phyloP scores from a whole-genome alignment of 2,329 filamentous ascomycete genomes.

The Ilyonectria destructans region DNA sequence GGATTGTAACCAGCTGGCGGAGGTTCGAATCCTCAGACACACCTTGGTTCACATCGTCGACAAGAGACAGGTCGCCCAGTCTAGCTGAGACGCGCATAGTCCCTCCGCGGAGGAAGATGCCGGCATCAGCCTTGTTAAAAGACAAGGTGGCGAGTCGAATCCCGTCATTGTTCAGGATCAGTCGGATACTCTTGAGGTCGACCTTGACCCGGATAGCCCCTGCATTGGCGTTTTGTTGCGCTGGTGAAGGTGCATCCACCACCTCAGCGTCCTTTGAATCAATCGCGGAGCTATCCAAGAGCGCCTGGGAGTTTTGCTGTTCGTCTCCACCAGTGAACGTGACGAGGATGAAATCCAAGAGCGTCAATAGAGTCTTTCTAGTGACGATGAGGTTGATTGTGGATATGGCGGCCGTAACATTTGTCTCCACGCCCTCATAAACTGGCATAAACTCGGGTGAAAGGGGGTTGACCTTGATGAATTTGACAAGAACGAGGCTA shows the following conservation, averaged over 20 bases:
- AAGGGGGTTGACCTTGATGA: slow-evolving; percentile 88
- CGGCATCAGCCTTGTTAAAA: slow-evolving; percentile 92
- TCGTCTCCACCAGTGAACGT: slow-evolving; percentile 83
- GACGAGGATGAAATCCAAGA: slow-evolving; percentile 93
- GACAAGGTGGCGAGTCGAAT: slow-evolving; percentile 94
- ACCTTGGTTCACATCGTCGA: slow-evolving; percentile 95
- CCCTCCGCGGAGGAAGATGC: slow-evolving; percentile 88
- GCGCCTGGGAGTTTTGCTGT: slow-evolving; percentile 55
- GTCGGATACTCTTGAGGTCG: slow-evolving; percentile 91
- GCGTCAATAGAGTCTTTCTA: slow-evolving; percentile 89
- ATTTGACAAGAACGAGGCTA: slow-evolving; percentile 91
- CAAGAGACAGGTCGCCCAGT: slow-evolving; percentile 88
- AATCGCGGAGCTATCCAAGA: slow-evolving; percentile 57
- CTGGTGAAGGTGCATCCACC: slow-evolving; percentile 52
- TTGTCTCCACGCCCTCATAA: slow-evolving; percentile 94
- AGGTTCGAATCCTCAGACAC: slow-evolving; percentile 86
- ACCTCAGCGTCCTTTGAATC: slow-evolving; percentile 56
- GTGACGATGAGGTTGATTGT: slow-evolving; percentile 98
- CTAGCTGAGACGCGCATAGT: slow-evolving; percentile 91
- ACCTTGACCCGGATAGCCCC: slow-evolving; percentile 95
- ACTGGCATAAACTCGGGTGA: slow-evolving; percentile 95
- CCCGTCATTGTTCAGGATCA: slow-evolving; percentile 98
- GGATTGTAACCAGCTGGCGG: slow-evolving; percentile 91
- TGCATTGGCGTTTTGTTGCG: slow-evolving; percentile 56
- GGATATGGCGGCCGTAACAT: slow-evolving; percentile 91